Evolutionary conservation across 345 rosid species (phyloP), one percentile per base, ranked within the genome.

Genomic region (Bretschneidera sinensis): DNA sequence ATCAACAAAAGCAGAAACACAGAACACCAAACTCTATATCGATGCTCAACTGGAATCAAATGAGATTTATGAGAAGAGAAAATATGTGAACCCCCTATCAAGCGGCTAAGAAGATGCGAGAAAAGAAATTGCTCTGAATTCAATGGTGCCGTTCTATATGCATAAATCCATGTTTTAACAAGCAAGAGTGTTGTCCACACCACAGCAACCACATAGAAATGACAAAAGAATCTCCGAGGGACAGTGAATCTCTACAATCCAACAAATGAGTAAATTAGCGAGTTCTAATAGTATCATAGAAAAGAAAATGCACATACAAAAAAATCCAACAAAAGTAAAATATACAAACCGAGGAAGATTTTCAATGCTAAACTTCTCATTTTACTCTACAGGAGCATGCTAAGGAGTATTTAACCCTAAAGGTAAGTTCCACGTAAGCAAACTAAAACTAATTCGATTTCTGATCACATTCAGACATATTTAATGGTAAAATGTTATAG

Each of bases 161-260:
- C 91, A 43, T 79, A 86, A 2, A 69, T 55, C 89, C 91, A 89
- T 18, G 85, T 83, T 33, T 72, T 59, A 60, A 66, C 68, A 11
- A 86, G 86, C 60, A 89, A 54, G 35, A 86, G 54, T 13, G 86
- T 72, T 52, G 97, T 85, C 95, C 95, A 86, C 6, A 71, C 66
- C 58, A 77, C 85, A 63, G 76, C 95, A 25, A 86, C 24, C 24
- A 74, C 68, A 9, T 81, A 89, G 51, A 89, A 86, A 77, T 89
- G 97, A 48, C 77, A 64, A 75, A 86, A 85, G 71, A 68, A 83
- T 34, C 68, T 78, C 62, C 80, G 95, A 71, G 97, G 97, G 67
- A 89, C 79, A 1, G 85, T 84, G 72, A 70, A 76, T 60, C 69
- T 83, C 95, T 89, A 73, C 85, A 77, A 48, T 45, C 43, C 66